phyloP scores from a whole-genome alignment of 2,329 filamentous ascomycete species.

The Aulographum hederae region DNA sequence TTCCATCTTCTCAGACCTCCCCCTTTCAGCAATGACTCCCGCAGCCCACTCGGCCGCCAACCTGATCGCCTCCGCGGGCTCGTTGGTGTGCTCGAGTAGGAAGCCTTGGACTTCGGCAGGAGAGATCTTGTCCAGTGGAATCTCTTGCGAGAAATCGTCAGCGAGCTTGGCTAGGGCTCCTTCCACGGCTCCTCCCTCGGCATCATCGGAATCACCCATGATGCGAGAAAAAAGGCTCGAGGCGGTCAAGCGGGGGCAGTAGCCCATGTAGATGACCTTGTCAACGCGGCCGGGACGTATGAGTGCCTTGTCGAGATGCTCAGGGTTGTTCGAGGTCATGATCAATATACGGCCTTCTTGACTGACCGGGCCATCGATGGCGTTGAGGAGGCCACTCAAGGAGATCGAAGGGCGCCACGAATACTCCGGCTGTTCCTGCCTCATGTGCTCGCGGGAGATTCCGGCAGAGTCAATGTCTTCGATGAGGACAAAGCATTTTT shows the following conservation, averaged over 20 bases:
- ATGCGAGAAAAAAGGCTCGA: constrained; percentile 3
- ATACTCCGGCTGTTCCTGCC: neutral
- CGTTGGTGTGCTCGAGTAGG: constrained; percentile 2
- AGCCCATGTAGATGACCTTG: constrained; percentile 5
- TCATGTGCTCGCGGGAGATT: constrained; percentile 8
- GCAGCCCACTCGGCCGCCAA: neutral
- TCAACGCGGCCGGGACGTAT: constrained; percentile 10
- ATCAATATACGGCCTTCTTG: constrained; percentile 11
- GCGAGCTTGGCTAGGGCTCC: constrained; percentile 11
- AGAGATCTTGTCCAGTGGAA: constrained; percentile 13
- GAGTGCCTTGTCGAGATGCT: constrained; percentile 11
- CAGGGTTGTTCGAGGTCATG: constrained; percentile 12
- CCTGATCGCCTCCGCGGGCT: constrained; percentile 1
- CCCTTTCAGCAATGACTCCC: neutral
- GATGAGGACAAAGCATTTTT: constrained; percentile 20
- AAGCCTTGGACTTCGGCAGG: constrained; percentile 12
- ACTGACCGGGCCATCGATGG: constrained; percentile 9
- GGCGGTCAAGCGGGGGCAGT: neutral
- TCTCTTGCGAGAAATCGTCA: constrained; percentile 9
- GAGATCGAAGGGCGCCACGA: constrained; percentile 3
- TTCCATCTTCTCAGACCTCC: neutral
- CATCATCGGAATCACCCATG: constrained; percentile 4
- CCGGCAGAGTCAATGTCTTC: constrained; percentile 22
- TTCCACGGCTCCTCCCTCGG: constrained; percentile 12
- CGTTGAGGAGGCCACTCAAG: constrained; percentile 10